phyloP scores from a whole-genome alignment of 2,329 filamentous ascomycete species.

The Verticillium zaregamsianum region DNA sequence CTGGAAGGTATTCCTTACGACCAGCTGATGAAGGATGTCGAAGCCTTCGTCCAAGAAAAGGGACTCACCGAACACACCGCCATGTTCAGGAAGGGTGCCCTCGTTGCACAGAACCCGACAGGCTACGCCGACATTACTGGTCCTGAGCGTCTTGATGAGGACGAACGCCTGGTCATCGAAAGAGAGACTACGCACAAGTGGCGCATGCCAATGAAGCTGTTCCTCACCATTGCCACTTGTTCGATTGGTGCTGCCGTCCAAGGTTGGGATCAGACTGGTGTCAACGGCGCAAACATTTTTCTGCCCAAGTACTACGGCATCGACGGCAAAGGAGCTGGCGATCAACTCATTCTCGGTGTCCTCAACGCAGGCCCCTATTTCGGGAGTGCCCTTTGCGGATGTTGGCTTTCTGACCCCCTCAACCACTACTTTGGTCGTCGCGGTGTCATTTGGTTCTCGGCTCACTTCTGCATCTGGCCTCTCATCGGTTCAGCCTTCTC shows the following conservation, averaged over 20 bases:
- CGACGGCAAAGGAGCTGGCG: slow-evolving; percentile 22
- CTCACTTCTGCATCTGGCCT: slow-evolving; percentile 54
- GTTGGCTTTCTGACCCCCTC: slow-evolving; percentile 63
- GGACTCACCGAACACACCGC: slow-evolving; percentile 53
- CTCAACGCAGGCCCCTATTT: slow-evolving; percentile 56
- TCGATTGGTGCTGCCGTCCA: slow-evolving; percentile 68
- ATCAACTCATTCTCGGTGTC: slow-evolving; percentile 54
- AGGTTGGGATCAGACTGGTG: slow-evolving; percentile 64
- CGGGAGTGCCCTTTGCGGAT: slow-evolving; percentile 46
- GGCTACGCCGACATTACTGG: slow-evolving; percentile 56
- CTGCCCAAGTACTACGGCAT: slow-evolving; percentile 47
- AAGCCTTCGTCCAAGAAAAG: slow-evolving; percentile 58
- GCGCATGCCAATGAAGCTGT: slow-evolving; percentile 57
- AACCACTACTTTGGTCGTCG: slow-evolving; percentile 63
- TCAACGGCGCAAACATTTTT: slow-evolving; percentile 59
- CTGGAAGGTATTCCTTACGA: slow-evolving; percentile 44
- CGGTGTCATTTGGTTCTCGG: slow-evolving; percentile 63
- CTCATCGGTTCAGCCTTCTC: slow-evolving; percentile 61
- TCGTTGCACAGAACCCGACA: slow-evolving; percentile 67
- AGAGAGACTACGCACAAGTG: slow-evolving; percentile 56
- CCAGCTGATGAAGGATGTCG: slow-evolving; percentile 53
- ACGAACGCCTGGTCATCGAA: slow-evolving; percentile 56
- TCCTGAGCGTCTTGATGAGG: slow-evolving; percentile 56
- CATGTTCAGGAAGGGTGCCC: slow-evolving; percentile 63
- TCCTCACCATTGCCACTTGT: slow-evolving; percentile 63